Evolutionary conservation across 345 rosid genomes (phyloP).

Genomic region (Citrus inodora): DNA sequence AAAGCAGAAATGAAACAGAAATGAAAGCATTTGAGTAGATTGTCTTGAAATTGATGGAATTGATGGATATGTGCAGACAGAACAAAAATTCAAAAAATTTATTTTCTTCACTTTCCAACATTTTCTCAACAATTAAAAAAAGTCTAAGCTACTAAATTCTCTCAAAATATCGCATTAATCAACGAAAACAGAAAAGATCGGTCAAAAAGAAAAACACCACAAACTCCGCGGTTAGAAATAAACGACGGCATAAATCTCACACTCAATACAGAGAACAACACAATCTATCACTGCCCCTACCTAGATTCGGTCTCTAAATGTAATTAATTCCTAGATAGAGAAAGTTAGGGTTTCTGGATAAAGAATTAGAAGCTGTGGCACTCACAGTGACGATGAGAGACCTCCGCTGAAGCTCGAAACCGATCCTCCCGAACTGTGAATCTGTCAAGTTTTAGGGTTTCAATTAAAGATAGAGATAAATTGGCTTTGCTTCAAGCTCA

Average conservation of each 20-base stretch:
- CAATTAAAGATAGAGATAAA: slow-evolving; percentile 25
- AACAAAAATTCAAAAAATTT: neutral
- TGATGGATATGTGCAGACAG: neutral
- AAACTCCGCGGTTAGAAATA: neutral
- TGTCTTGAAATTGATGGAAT: neutral
- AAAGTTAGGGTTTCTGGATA: slow-evolving; percentile 41
- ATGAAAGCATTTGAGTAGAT: too few species aligned
- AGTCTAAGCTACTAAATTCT: slow-evolving; percentile 3
- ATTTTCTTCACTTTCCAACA: neutral
- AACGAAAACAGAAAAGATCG: slow-evolving; percentile 28
- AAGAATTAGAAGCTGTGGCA: slow-evolving; percentile 13
- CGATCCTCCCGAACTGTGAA: slow-evolving; percentile 29
- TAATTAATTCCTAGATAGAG: neutral
- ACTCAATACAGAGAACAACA: neutral
- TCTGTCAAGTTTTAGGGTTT: slow-evolving; percentile 37
- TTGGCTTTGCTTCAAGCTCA: slow-evolving; percentile 6
- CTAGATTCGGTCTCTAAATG: slow-evolving; percentile 17
- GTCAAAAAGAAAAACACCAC: neutral
- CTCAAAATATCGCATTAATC: slow-evolving; percentile 16
- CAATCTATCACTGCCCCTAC: slow-evolving; percentile 17
- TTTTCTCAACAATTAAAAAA: slow-evolving; percentile 10
- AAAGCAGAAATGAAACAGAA: neutral
- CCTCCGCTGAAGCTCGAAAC: slow-evolving; percentile 30
- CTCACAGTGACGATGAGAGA: slow-evolving; percentile 31
- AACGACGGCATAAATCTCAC: slow-evolving; percentile 7